phyloP scores from a whole-genome alignment of 2,329 filamentous ascomycete species.

The Scorias spongiosa region DNA sequence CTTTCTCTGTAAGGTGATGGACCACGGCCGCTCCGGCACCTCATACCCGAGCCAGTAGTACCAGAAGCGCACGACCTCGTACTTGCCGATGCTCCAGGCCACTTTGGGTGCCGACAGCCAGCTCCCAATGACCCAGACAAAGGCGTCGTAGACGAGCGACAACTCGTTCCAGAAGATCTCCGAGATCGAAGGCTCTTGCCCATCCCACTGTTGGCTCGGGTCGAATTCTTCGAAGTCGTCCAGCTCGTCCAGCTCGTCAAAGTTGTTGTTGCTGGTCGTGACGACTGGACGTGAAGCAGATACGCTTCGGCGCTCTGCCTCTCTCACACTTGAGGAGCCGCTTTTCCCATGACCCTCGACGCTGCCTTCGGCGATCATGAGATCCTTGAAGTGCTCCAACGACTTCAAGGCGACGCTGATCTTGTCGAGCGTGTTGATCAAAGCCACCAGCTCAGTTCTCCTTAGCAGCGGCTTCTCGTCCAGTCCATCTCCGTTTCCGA shows the following conservation, averaged over 20 bases:
- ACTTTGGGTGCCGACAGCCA: constrained; percentile 41
- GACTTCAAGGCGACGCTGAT: constrained; percentile 68
- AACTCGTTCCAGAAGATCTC: constrained; percentile 53
- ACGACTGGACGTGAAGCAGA: constrained; percentile 19
- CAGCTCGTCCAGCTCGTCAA: constrained; percentile 12
- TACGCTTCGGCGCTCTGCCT: too few relatives aligned
- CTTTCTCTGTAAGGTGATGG: not conserved
- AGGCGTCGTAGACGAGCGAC: constrained; percentile 44
- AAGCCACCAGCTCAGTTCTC: constrained; percentile 80
- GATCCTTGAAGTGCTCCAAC: constrained; percentile 53
- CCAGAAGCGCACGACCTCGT: constrained; percentile 40
- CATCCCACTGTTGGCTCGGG: constrained; percentile 22
- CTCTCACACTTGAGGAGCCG: constrained; percentile 7
- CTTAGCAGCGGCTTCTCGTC: constrained; percentile 54
- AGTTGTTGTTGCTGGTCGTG: constrained; percentile 3
- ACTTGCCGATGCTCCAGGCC: constrained; percentile 28
- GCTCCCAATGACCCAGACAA: constrained; percentile 49
- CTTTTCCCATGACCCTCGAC: constrained; percentile 5
- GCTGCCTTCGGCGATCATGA: constrained; percentile 22
- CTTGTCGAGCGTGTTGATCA: constrained; percentile 86
- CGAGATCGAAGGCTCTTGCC: constrained; percentile 28
- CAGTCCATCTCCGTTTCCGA: constrained; percentile 48
- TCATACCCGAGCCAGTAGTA: constrained; percentile 40
- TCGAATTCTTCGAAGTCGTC: constrained; percentile 12
- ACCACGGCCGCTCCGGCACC: not conserved